Evolutionary conservation across 768 basidiomycete species (phyloP), one percentile per base, ranked within the genome.

Genomic region (Boletus fagicola): DNA sequence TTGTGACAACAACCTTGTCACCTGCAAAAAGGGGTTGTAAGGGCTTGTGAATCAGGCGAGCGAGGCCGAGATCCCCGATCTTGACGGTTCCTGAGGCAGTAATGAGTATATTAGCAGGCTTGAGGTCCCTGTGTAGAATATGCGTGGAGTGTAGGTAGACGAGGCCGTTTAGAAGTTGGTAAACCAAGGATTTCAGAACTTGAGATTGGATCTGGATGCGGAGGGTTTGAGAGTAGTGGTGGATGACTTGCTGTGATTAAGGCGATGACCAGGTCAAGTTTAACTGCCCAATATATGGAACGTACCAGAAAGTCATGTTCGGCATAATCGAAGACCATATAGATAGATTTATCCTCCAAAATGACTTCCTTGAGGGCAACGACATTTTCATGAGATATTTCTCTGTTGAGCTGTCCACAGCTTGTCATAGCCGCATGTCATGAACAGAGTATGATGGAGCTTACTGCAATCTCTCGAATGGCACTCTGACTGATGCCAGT

Each of bases 291-390:
- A 26, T 22, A 28, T 6, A 31, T 26, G 26, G n/a, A 6, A 75
- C 91, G 57, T 59, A 94, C 95, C 48, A 98, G 80, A 69, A 98
- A 98, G 73, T 99, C 97, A 67, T 99, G 97, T 67, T 98, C 97
- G 7, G 96, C 96, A 65, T 97, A 99, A 64, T 98, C 96, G 63
- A 99, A 98, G 15, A 98, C 94, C 93, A 99, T 98, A 72, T 94
- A 97, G 60, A 99, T 98, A 1, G 93, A 94, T 72, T 98, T 98
- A 62, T 98, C 97, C 69, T 99, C 96, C 28, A 99, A 76, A 54
- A 99, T 94, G 40, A 98, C 96, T 70, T 98, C 96, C 64, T 89
- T 85, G 40, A 99, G 81, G 0, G 92, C 84, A 10, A 94, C 92
- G 1, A 99, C 77, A 65, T 99, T 98, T 71, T 92, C 90, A 69